Base-by-base conservation (phyloP, 202 grass and related monocot species). In the Eragrostis tef region DNA sequence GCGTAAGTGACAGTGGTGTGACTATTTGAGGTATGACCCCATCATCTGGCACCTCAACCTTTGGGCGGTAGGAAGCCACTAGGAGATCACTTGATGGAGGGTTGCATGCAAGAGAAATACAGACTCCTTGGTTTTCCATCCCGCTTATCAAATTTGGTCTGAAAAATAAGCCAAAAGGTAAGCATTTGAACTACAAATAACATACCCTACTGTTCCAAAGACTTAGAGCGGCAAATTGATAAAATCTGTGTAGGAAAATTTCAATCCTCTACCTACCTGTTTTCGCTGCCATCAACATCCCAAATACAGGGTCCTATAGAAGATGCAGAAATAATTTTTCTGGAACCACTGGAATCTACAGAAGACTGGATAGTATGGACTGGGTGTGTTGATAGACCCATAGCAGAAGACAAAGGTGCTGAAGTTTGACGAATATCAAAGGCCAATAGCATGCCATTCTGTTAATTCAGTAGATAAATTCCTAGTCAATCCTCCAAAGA, bases 351-450 rank as follows among this genome's bases (percentile, higher is more conserved):
- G 52, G 34, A 68, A 83, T 83, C 71, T 62, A 79, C 41, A 58
- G 88, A 29, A 36, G 86, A 89, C 50, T 90, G 90, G 17, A 98
- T 57, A 12, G 95, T 93, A 85, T 95, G 90, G 59, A 93, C 72
- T 82, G 92, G 95, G 52, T 91, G 83, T 47, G 82, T 75, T 1
- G 88, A 91, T 74, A 93, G 72, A 52, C 92, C 95, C 73, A 27
- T 86, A 36, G 83, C 73, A 70, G 83, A 84, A 61, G 85, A 79
- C 59, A 95, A 47, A 39, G 95, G 90, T 43, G 29, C 46, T 46
- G 83, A 84, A 54, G 90, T 95, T 90, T 93, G 92, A 65, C 92
- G 92, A 87, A 91, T 81, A 85, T 98, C 92, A 85, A 98, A 98
- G 31, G 90, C 79, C 80, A 95, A 91, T 25, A 98, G 73, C 85